A percentile compares a stretch with the other conserved stretches of the same genome.
phyloP scores from a whole-genome alignment of 2,329 filamentous ascomycete genomes.

The Colletotrichum sansevieriae region DNA sequence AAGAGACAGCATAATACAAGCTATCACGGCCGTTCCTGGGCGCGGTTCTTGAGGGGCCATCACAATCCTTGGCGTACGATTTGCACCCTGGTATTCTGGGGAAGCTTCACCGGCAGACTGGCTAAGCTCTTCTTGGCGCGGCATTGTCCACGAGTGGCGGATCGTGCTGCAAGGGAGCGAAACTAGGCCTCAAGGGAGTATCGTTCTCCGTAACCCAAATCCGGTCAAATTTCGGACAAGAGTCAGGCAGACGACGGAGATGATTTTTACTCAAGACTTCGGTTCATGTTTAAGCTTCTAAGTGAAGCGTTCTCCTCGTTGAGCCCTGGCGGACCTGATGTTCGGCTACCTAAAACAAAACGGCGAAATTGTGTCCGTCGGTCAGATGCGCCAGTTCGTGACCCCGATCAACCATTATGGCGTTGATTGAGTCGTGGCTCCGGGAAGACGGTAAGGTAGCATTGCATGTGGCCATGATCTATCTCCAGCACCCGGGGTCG shows the following conservation, averaged over 20 bases:
- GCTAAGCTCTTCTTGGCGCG: conserved; percentile 20
- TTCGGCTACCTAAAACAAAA: too few species aligned
- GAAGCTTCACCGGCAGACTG: conserved; percentile 19
- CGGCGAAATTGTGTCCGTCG: too few species aligned
- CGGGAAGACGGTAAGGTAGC: not conserved
- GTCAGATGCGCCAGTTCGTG: too few species aligned
- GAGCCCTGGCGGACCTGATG: too few species aligned
- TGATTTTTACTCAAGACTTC: not conserved
- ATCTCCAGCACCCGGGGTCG: conserved; percentile 19
- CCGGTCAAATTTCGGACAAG: too few species aligned
- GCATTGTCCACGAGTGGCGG: conserved; percentile 4
- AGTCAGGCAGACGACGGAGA: not conserved
- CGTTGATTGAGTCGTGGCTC: not conserved
- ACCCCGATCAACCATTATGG: not conserved
- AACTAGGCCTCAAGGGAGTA: not conserved
- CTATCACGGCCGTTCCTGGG: too few species aligned
- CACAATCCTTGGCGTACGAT: conserved; percentile 13
- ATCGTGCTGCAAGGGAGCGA: conserved; percentile 10
- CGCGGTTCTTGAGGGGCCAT: not conserved
- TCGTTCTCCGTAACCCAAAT: not conserved
- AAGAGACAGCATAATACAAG: too few species aligned
- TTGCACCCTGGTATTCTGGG: conserved; percentile 23
- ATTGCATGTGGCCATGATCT: conserved; percentile 16
- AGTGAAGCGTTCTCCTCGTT: too few species aligned
- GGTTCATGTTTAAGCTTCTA: not conserved